phyloP scores from a whole-genome alignment of 306 rosid species.

The Pueraria montana region DNA sequence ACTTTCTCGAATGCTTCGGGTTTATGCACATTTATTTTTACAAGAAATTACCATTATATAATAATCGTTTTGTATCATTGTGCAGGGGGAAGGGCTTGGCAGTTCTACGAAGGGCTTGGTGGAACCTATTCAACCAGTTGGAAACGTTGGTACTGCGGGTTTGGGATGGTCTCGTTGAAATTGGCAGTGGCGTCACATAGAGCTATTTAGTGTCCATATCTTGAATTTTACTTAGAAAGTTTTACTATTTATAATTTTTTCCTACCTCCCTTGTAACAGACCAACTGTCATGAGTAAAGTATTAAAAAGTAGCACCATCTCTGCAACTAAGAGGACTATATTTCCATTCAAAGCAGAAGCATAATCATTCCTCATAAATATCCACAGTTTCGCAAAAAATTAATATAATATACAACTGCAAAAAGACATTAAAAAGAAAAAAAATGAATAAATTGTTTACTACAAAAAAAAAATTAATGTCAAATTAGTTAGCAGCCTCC shows the following conservation, averaged over 20 bases:
- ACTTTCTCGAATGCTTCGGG: neutral
- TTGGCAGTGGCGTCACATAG: neutral
- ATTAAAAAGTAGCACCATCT: neutral
- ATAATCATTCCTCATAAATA: slow-evolving; percentile 14
- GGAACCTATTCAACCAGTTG: slow-evolving; percentile 77
- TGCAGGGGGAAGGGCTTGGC: slow-evolving; percentile 94
- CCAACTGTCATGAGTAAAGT: no score
- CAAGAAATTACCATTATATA: neutral
- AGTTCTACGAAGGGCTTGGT: slow-evolving; percentile 72
- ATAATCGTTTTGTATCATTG: neutral
- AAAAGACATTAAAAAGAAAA: neutral
- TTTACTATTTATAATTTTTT: neutral
- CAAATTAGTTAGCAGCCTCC: no score
- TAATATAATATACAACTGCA: slow-evolving; percentile 42
- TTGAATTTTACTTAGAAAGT: neutral
- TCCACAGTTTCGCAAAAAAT: neutral
- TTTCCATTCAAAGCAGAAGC: neutral
- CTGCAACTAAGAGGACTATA: neutral
- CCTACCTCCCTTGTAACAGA: no score
- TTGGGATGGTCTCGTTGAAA: slow-evolving; percentile 74
- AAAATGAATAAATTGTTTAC: no score
- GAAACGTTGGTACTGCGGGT: slow-evolving; percentile 82
- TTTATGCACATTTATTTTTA: neutral
- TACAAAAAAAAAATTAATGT: no score
- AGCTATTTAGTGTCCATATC: neutral